Percentiles rank a stretch among this genome's conserved stretches.
Conservation (phyloP, 2,329 filamentous ascomycete genomes). For the Fusarium xylarioides region DNA sequence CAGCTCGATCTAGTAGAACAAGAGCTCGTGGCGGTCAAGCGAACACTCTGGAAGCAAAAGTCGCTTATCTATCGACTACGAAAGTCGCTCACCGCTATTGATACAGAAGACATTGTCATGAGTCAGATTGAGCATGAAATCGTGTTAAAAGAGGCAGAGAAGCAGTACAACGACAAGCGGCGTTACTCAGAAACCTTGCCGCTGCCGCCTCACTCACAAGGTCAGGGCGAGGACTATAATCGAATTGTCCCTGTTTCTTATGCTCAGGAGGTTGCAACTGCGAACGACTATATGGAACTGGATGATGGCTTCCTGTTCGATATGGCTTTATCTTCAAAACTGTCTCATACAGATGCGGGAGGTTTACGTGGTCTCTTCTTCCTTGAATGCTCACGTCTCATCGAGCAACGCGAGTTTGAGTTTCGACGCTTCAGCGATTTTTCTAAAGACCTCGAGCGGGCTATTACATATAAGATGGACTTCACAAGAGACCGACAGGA, state of each 20-base stretch:
- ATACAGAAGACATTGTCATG: slow-evolving; percentile 24
- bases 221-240: slow-evolving; percentile 7
- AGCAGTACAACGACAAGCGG: slow-evolving; percentile 3
- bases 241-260: neutral
- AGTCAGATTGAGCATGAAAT: slow-evolving; percentile 15
- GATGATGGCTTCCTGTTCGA: slow-evolving; percentile 42
- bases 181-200: slow-evolving; percentile 1
- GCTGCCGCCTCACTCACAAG: slow-evolving; percentile 1
- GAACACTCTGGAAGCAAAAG: slow-evolving; percentile 48
- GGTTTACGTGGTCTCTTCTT: slow-evolving; percentile 52
- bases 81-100: slow-evolving; percentile 29
- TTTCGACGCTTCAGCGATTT: slow-evolving; percentile 45
- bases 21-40: slow-evolving; percentile 52
- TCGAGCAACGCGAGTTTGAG: slow-evolving; percentile 51
- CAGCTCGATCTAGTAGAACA: slow-evolving; percentile 53
- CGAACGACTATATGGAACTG: slow-evolving; percentile 35
- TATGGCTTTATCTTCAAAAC: slow-evolving; percentile 44
- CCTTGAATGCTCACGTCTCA: slow-evolving; percentile 49
- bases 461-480: slow-evolving; percentile 49
- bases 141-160: slow-evolving; percentile 9
- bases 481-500: slow-evolving; percentile 57
- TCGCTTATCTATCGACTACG: slow-evolving; percentile 44
- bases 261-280: neutral
- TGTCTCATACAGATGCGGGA: slow-evolving; percentile 49
- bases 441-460: slow-evolving; percentile 44